These are phyloP conservation scores for Alternaria consortialis DNA, from an alignment of 2,329 filamentous ascomycete genomes.

Conservation along the genomic window DNA sequence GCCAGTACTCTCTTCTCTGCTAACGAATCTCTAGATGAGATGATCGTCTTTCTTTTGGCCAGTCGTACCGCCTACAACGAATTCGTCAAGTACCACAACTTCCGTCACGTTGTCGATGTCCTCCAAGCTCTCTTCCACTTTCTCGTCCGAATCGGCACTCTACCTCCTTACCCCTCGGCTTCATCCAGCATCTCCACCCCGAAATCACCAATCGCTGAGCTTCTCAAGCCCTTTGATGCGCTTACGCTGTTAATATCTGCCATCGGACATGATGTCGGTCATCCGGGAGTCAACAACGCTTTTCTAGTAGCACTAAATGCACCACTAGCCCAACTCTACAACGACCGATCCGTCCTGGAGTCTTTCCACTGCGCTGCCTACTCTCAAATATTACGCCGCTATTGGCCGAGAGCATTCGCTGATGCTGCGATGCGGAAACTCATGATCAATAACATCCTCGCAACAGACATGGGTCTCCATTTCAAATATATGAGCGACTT, in stretches of 20 bases:
- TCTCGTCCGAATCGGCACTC: conserved; percentile 78
- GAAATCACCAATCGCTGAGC: conserved; percentile 73
- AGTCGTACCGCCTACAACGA: conserved; percentile 94
- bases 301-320: conserved; percentile 93
- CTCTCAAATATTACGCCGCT: conserved; percentile 89
- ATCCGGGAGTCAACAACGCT: conserved; percentile 97
- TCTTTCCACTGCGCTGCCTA: conserved; percentile 98
- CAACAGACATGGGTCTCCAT: conserved; percentile 96
- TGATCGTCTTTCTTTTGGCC: conserved; percentile 85
- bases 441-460: conserved; percentile 97
- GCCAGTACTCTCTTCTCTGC: conserved; percentile 2
- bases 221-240: conserved; percentile 87
- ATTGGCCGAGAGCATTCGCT: conserved; percentile 87
- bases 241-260: conserved; percentile 90
- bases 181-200: conserved; percentile 41
- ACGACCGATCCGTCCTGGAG: conserved; percentile 94
- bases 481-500: conserved; percentile 96
- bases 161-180: conserved; percentile 71
- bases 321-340: conserved; percentile 92
- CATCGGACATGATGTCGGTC: conserved; percentile 97
- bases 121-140: conserved; percentile 93
- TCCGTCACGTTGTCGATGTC: conserved; percentile 95
- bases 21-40: conserved; percentile 67
- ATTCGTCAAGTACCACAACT: conserved; percentile 98
- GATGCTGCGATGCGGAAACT: conserved; percentile 82